Evolutionary conservation across 805 yeast genomes (phyloP).

Genomic region (Candida ortonii): DNA sequence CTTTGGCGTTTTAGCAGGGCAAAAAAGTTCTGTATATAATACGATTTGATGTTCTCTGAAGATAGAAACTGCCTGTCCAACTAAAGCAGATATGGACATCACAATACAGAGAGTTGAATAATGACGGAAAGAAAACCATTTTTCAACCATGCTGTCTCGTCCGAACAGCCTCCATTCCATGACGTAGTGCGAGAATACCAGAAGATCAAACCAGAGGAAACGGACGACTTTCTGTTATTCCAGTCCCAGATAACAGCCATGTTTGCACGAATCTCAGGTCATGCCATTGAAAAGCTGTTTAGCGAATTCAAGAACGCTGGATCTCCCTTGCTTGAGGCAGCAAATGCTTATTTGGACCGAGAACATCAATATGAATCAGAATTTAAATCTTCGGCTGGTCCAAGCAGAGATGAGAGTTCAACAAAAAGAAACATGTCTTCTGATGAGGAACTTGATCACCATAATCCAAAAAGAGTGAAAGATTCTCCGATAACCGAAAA

Average conservation of each 20-base stretch:
- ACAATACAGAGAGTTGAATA: too few relatives aligned
- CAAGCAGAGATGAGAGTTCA: too few relatives aligned
- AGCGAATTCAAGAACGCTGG: slow-evolving; percentile 26
- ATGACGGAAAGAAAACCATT: slow-evolving; percentile 15
- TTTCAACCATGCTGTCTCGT: slow-evolving; percentile 11
- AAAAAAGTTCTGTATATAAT: not conserved
- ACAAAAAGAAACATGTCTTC: too few relatives aligned
- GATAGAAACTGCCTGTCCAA: too few relatives aligned
- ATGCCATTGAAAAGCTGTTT: slow-evolving; percentile 24
- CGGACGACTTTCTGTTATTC: slow-evolving; percentile 20
- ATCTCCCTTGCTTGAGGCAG: slow-evolving; percentile 37
- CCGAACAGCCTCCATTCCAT: not conserved
- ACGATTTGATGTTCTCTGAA: too few relatives aligned
- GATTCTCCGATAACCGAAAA: too few relatives aligned
- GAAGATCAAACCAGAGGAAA: not conserved
- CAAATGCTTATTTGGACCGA: slow-evolving; percentile 39
- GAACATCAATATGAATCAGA: too few relatives aligned
- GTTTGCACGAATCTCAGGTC: slow-evolving; percentile 32
- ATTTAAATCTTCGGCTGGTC: too few relatives aligned
- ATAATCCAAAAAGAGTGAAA: too few relatives aligned
- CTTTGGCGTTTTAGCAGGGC: not conserved
- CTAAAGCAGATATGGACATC: too few relatives aligned
- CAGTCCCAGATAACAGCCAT: slow-evolving; percentile 34
- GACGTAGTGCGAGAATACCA: not conserved
- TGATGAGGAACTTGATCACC: too few relatives aligned